A percentile compares a stretch with the other conserved stretches of the same genome.
Conservation (phyloP, 2,329 filamentous ascomycete species). For the Falciphora oryzae region DNA sequence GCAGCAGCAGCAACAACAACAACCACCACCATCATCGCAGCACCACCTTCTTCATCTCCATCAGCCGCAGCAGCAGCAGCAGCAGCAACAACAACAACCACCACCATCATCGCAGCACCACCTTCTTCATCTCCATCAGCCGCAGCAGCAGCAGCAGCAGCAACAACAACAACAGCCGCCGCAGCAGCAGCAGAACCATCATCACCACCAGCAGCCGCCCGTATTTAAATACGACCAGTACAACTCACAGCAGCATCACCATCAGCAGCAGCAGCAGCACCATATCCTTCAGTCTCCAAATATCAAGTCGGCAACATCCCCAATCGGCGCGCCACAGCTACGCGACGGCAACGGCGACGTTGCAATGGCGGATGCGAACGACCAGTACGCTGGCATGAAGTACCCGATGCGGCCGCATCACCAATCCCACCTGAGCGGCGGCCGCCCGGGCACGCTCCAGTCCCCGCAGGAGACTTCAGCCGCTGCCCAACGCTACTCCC, state of each 20-base stretch:
- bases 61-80: constrained; percentile 19
- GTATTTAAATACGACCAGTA: constrained; percentile 65
- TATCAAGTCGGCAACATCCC: constrained; percentile 48
- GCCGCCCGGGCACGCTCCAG: constrained; percentile 57
- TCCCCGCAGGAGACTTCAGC: constrained; percentile 71
- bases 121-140: constrained; percentile 31
- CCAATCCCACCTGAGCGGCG: constrained; percentile 58
- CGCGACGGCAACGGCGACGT: constrained; percentile 72
- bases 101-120: constrained; percentile 20
- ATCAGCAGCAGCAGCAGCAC: constrained; percentile 5
- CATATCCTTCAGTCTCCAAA: constrained; percentile 11
- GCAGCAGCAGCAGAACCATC: constrained; percentile 19
- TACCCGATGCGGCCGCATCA: constrained; percentile 77
- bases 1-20: constrained; percentile 19
- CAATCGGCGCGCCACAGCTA: constrained; percentile 46
- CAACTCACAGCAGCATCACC: constrained; percentile 19
- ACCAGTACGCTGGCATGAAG: constrained; percentile 80
- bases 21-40: constrained; percentile 22
- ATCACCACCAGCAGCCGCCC: constrained; percentile 39
- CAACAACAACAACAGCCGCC: constrained; percentile 23
- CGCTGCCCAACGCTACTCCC: constrained; percentile 87
- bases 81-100: constrained; percentile 20
- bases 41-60: constrained; percentile 31
- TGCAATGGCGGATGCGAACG: constrained; percentile 75
- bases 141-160: constrained; percentile 19